phyloP scores from a whole-genome alignment of 768 basidiomycete genomes.

The Scleroderma citrinum region DNA sequence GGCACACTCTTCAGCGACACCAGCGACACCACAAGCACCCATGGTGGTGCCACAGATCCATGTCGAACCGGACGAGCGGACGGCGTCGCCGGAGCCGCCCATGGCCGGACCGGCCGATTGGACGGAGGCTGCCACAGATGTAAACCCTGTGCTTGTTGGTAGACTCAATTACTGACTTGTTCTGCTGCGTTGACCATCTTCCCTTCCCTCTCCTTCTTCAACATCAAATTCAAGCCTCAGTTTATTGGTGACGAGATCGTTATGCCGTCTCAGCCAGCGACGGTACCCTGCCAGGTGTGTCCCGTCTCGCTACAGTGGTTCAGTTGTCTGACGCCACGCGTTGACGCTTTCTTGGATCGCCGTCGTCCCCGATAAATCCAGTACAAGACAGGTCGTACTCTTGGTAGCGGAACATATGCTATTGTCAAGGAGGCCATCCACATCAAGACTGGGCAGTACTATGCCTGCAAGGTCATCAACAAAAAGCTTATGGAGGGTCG shows the following conservation, averaged over 20 bases:
- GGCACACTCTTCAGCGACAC: conserved; percentile 23
- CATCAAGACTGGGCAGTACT: conserved; percentile 88
- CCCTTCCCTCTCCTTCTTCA: neutral
- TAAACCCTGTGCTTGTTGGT: conserved; percentile 4
- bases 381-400: conserved; percentile 86
- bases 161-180: neutral
- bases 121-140: conserved; percentile 18
- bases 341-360: neutral
- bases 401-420: conserved; percentile 90
- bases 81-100: conserved; percentile 19
- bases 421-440: conserved; percentile 95
- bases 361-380: conserved; percentile 21
- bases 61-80: conserved; percentile 8
- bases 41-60: conserved; percentile 3
- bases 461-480: conserved; percentile 99
- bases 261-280: conserved; percentile 30
- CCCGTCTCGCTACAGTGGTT: conserved; percentile 1
- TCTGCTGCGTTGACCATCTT: neutral
- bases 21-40: conserved; percentile 17
- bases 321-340: conserved; percentile 3
- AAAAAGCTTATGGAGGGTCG: conserved; percentile 98
- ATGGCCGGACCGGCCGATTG: conserved; percentile 4
- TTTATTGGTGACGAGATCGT: conserved; percentile 5
- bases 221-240: conserved; percentile 12
- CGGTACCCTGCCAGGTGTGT: conserved; percentile 44